phyloP scores from a whole-genome alignment of 2,329 filamentous ascomycete genomes.

The Aspergillus sp. region DNA sequence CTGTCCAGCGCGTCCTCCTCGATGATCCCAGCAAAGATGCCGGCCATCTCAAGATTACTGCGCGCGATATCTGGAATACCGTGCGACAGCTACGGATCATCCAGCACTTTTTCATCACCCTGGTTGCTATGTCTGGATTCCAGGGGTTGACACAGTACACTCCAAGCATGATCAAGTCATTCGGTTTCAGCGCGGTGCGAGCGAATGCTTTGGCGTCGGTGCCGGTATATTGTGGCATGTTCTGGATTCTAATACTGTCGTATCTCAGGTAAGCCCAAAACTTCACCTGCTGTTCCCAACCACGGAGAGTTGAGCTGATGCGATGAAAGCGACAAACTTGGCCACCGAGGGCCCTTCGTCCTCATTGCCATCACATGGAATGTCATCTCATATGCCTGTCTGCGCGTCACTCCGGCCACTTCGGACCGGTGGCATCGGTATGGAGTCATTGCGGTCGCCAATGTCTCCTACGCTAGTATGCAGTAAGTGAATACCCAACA shows the following conservation, averaged over 20 bases:
- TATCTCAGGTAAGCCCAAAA: constrained; percentile 23
- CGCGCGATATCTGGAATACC: constrained; percentile 36
- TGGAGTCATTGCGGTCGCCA: constrained; percentile 28
- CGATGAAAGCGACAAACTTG: constrained; percentile 28
- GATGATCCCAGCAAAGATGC: constrained; percentile 45
- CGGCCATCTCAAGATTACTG: constrained; percentile 38
- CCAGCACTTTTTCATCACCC: constrained; percentile 53
- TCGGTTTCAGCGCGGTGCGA: constrained; percentile 51
- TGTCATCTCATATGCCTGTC: constrained; percentile 38
- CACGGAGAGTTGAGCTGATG: constrained; percentile 8
- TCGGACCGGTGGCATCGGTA: constrained; percentile 31
- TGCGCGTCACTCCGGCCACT: constrained; percentile 27
- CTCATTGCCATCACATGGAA: constrained; percentile 39
- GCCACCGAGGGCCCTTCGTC: constrained; percentile 36
- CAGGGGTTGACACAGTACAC: constrained; percentile 54
- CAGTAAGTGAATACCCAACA: constrained; percentile 29
- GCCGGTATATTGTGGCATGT: constrained; percentile 38
- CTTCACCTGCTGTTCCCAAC: background rate
- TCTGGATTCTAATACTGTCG: constrained; percentile 27
- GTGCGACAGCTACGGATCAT: constrained; percentile 53
- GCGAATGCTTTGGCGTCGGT: constrained; percentile 58
- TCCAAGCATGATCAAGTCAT: constrained; percentile 54
- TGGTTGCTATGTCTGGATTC: constrained; percentile 48
- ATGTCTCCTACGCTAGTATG: constrained; percentile 35
- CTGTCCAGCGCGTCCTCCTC: constrained; percentile 42